phyloP scores from a whole-genome alignment of 2,329 filamentous ascomycete genomes.

The Talaromyces sp. region DNA sequence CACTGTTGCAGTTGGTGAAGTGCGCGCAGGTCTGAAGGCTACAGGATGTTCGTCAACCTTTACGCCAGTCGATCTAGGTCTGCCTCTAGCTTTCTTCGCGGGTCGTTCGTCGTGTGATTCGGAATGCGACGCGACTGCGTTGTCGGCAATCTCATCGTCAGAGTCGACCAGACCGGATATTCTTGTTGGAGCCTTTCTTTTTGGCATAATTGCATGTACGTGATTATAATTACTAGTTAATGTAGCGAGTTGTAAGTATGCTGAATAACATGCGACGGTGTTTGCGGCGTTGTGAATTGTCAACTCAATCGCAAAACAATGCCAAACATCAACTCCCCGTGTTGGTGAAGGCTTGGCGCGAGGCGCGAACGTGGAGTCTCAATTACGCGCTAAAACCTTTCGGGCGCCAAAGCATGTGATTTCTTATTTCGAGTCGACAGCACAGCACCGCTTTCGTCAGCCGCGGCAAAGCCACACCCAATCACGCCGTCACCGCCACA shows the following conservation, averaged over 20 bases:
- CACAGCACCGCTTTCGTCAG: not conserved
- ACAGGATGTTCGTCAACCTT: conserved; percentile 43
- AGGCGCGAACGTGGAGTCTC: conserved; percentile 4
- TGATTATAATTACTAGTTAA: not conserved
- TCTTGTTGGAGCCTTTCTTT: conserved; percentile 41
- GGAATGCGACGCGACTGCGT: conserved; percentile 27
- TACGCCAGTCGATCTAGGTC: conserved; percentile 41
- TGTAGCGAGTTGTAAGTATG: conserved; percentile 4
- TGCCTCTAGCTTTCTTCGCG: conserved; percentile 37
- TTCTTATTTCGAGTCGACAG: not conserved
- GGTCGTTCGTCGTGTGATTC: conserved; percentile 34
- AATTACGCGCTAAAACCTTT: conserved; percentile 8
- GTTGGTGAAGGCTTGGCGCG: conserved; percentile 5
- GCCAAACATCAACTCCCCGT: not conserved
- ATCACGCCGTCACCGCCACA: conserved; percentile 13
- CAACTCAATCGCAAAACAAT: not conserved
- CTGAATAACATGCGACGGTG: not conserved
- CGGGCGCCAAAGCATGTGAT: conserved; percentile 15
- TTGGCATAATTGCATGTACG: conserved; percentile 31
- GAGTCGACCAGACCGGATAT: conserved; percentile 48
- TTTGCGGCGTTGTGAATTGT: not conserved
- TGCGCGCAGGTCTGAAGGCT: conserved; percentile 28
- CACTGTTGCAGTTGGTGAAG: conserved; percentile 22
- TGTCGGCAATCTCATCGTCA: conserved; percentile 41
- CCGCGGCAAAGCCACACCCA: conserved; percentile 19